Conservation (phyloP, 192 early-diverging fungal genomes). For the Podila verticillata region DNA sequence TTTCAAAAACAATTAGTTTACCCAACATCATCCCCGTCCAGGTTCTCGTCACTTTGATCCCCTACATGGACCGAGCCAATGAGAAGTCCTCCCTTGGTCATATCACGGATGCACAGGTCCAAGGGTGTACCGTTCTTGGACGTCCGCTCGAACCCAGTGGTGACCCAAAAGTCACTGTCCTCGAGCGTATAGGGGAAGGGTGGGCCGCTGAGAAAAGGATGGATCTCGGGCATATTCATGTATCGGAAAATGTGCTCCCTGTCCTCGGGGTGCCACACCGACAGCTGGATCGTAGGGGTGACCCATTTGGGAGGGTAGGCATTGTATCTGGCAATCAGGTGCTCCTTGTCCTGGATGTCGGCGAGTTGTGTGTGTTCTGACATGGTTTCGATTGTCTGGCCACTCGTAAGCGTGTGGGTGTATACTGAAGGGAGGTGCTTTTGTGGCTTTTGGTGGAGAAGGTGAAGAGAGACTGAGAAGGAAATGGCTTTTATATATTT, state of each 20-base stretch:
- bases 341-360: too few species aligned
- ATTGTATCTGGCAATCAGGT: too few species aligned
- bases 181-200: slow-evolving; percentile 28
- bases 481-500: too few species aligned
- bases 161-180: slow-evolving; percentile 30
- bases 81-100: slow-evolving; percentile 21
- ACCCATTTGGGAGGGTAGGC: neutral
- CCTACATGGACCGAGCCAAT: slow-evolving; percentile 17
- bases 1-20: neutral
- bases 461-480: too few species aligned
- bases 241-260: neutral
- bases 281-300: neutral
- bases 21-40: slow-evolving; percentile 37
- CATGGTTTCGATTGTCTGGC: too few species aligned
- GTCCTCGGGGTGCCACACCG: neutral
- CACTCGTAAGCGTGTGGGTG: too few species aligned
- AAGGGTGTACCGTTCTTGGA: slow-evolving; percentile 20
- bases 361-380: too few species aligned
- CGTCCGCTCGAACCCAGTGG: slow-evolving; percentile 9
- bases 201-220: slow-evolving; percentile 16
- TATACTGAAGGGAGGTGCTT: too few species aligned
- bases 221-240: slow-evolving; percentile 26
- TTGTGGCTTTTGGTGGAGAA: too few species aligned
- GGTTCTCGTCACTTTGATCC: slow-evolving; percentile 20
- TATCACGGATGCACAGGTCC: slow-evolving; percentile 18